Base-by-base conservation (phyloP, 192 early-diverging fungal species). In the Entomortierella beljakovae region DNA sequence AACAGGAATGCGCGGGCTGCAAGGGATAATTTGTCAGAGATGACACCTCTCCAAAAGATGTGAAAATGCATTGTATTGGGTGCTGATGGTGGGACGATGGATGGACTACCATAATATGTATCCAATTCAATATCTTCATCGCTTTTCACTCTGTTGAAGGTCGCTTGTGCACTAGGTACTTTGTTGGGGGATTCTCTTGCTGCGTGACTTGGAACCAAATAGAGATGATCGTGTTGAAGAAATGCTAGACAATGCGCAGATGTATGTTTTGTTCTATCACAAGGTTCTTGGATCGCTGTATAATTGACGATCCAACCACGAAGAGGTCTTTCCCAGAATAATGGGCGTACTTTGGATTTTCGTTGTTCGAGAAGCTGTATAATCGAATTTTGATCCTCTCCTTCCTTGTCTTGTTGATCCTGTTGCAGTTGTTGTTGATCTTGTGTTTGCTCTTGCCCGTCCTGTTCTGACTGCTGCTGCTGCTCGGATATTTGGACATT, bases 11-110 rank as follows among this genome's bases (percentile, higher is more conserved):
- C 57, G 46, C 68, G 69, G 3, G 61, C 64, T 13, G 52, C 65
- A 3, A 82, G 40, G 3, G 68, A 69, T 4, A 82, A 22, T 11
- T 77, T 82, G 61, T 82, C 81, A 8, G 53, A 71, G 28, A 82
- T 62, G n/a, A 34, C 46, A 1, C 81, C 81, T 25, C 68, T 40
- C 81, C 81, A 82, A 68, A 71, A 82, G 9, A 82, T 62, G 40
- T 82, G 81, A 35, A 82, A 82, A 29, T 76, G 49, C 35, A 34
- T 57, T 40, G 23, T 20, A 34, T 8, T 11, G 16, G 54, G 29
- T 16, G 13, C 50, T 40, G 57, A 42, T n/a, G 54, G 34, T 40
- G 53, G 13, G 50, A 43, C 29, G 22, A 31, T 28, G 5, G 31
- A n/a, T 40, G 58, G 7, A 6, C 7, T 33, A 29, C 10, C 25